Evolutionary conservation across 768 basidiomycete genomes (phyloP), one percentile per base, ranked within the genome.

Genomic region (Tricholoma furcatifolium): DNA sequence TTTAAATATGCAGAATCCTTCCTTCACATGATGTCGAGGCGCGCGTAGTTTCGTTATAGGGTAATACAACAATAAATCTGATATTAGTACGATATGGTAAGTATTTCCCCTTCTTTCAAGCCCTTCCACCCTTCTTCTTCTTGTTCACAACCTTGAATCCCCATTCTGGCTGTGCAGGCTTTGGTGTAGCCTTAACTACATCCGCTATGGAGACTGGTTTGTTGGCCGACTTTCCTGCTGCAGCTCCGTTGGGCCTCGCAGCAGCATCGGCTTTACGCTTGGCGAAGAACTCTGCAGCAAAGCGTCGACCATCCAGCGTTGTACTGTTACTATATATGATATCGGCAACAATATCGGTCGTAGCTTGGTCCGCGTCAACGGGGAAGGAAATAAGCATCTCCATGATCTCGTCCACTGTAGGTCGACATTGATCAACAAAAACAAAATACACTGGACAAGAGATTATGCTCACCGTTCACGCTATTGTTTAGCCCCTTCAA

Each of bases 351-450:
- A 97, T 87, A 70, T 99, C 97, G 40, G 84, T 71, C 0, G 89
- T 92, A 14, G 82, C 84, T 60, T 82, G 73, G 61, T 89, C 91
- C 17, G 88, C 91, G 58, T 98, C 94, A 46, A 98, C 70, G 3
- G 96, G 91, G 77, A 99, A 98, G 1, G 90, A 85, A 21, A 99
- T 80, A 20, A 99, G 75, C 93, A 98, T 96, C 42, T 90, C 87
- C 64, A 93, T 86, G 65, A 98, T 94, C 60, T 98, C 97, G 67
- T 98, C 97, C 48, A 96, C 95, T 97, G 50, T 8, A 42, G 51
- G n/a, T 14, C 32, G 40, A 57, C 11, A 51, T 45, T 31, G 23
- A 41, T 32, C 12, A 39, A 50, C 3, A 48, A 36, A 11, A 12
- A 21, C 11, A 2, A 20, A 7, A 14, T 18, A 30, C 31, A 47